These are phyloP conservation scores for Coemansia sp. DNA, from an alignment of 192 early-diverging fungal species.

Conservation along the genomic window DNA sequence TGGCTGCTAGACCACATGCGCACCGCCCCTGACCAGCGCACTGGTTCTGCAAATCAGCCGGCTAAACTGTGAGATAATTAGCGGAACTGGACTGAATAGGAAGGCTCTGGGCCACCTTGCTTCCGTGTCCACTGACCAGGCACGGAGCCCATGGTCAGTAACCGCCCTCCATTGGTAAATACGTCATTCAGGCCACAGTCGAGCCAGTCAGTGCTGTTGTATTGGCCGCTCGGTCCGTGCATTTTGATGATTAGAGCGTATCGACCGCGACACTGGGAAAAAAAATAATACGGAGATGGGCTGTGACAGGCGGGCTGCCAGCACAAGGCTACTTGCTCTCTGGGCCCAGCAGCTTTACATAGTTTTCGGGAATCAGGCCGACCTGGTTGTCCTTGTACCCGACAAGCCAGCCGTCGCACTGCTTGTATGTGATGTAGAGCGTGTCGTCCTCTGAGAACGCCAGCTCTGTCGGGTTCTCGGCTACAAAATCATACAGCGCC, in stretches of 20 bases:
- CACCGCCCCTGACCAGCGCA: too few species aligned
- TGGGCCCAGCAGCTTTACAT: constrained; percentile 52
- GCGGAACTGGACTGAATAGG: too few species aligned
- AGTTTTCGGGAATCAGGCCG: constrained; percentile 72
- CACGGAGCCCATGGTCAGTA: too few species aligned
- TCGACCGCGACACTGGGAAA: background rate
- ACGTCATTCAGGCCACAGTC: too few species aligned
- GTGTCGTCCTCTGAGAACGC: constrained; percentile 59
- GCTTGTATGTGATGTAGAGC: constrained; percentile 63
- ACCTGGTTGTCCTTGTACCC: constrained; percentile 59
- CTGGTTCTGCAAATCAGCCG: too few species aligned
- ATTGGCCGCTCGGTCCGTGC: background rate
- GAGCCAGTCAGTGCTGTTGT: background rate
- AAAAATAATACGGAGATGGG: background rate
- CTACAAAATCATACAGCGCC: constrained; percentile 72
- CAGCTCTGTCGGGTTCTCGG: constrained; percentile 63
- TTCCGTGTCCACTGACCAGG: too few species aligned
- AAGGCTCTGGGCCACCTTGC: too few species aligned
- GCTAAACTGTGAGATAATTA: too few species aligned
- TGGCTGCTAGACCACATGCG: too few species aligned
- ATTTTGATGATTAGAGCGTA: background rate
- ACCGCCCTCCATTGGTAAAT: background rate
- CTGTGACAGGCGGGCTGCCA: background rate
- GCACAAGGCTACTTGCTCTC: background rate
- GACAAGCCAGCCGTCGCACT: constrained; percentile 71